Conservation (phyloP, 1,284 basidiomycete genomes). For the Cystobasidium pallidum region DNA sequence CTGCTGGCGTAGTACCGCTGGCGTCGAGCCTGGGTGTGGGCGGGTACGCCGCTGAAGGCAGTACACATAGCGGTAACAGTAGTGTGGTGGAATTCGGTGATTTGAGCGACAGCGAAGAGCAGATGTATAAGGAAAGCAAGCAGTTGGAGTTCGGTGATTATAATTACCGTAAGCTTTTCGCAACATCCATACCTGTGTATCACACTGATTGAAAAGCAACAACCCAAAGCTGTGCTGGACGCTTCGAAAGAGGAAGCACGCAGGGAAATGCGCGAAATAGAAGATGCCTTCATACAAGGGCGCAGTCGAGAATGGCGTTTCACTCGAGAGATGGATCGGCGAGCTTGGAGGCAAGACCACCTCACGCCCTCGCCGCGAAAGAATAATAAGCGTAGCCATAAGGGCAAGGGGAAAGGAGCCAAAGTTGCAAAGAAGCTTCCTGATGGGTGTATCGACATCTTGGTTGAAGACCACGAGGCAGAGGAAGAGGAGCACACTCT, state of each 20-base stretch:
- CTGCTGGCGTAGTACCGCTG: constrained; percentile 29
- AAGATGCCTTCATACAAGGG: constrained; percentile 46
- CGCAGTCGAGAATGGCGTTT: constrained; percentile 21
- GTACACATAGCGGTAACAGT: constrained; percentile 25
- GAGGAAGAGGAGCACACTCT: constrained; percentile 62
- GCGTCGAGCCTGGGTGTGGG: constrained; percentile 43
- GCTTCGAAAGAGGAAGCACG: constrained; percentile 52
- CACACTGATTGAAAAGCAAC: constrained; percentile 38
- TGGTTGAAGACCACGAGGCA: constrained; percentile 67
- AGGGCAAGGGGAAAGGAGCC: constrained; percentile 47
- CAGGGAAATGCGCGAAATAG: constrained; percentile 51
- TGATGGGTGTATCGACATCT: constrained; percentile 75
- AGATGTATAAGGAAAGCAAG: constrained; percentile 71
- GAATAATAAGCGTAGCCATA: constrained; percentile 32
- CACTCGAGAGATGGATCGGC: constrained; percentile 14
- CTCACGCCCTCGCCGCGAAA: not conserved
- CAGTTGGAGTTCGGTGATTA: constrained; percentile 87
- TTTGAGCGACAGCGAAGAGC: constrained; percentile 60
- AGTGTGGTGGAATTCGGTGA: constrained; percentile 56
- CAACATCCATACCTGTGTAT: not conserved
- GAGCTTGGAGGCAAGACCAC: constrained; percentile 36
- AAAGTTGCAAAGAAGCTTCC: constrained; percentile 59
- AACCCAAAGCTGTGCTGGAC: constrained; percentile 50
- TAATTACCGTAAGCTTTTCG: constrained; percentile 70
- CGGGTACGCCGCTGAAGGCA: constrained; percentile 49